Conservation (phyloP, 1,139 yeast genomes). For the Kluyveromyces sp. region DNA sequence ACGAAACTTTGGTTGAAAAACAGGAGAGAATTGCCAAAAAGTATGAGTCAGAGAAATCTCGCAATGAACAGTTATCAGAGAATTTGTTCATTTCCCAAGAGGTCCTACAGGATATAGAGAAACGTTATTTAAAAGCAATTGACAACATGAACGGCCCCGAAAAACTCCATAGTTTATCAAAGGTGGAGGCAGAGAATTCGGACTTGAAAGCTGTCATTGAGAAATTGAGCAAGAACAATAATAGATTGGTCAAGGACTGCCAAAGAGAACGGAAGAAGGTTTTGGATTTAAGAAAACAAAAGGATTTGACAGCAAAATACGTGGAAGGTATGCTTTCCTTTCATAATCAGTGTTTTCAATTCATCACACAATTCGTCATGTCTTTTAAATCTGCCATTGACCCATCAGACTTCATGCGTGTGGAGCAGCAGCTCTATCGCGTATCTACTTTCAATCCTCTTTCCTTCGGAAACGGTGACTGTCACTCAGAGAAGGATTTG, state of each 20-base stretch:
- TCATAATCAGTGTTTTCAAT: constrained; percentile 20
- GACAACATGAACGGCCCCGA: not conserved
- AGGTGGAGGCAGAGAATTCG: constrained; percentile 1
- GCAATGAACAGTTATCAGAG: constrained; percentile 3
- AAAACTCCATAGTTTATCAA: not conserved
- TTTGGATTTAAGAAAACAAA: constrained; percentile 16
- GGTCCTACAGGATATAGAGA: constrained; percentile 4
- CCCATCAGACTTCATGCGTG: constrained; percentile 15
- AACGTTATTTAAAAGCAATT: constrained; percentile 2
- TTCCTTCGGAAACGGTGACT: constrained; percentile 1
- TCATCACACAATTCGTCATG: constrained; percentile 24
- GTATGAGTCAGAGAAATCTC: constrained; percentile 3
- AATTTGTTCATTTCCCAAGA: constrained; percentile 5
- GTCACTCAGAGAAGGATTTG: constrained; percentile 8
- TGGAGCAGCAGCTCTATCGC: constrained; percentile 11
- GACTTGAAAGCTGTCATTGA: not conserved
- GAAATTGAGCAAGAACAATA: constrained; percentile 8
- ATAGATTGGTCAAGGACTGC: constrained; percentile 16
- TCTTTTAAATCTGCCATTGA: constrained; percentile 18
- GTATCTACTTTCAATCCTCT: constrained; percentile 1
- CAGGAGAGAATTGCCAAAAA: constrained; percentile 4
- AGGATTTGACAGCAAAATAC: constrained; percentile 11
- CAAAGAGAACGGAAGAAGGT: constrained; percentile 21
- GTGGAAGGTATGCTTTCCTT: constrained; percentile 17
- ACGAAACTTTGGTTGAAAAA: constrained; percentile 3